These are phyloP conservation scores for Stagonosporopsis vannaccii DNA, from an alignment of 2,329 filamentous ascomycete species.

Conservation along the genomic window DNA sequence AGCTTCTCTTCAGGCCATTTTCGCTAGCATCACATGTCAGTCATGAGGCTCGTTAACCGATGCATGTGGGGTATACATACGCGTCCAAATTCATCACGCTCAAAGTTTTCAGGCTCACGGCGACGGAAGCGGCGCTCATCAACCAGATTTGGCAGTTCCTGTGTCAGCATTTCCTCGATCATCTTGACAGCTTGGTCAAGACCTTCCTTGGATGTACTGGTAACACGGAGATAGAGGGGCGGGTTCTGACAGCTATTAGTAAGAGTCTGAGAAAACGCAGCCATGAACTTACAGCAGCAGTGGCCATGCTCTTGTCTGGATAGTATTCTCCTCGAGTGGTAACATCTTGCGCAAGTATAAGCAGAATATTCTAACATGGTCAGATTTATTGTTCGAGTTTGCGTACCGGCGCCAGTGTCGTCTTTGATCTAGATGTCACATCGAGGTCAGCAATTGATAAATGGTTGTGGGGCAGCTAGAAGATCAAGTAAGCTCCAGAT, in stretches of 20 bases:
- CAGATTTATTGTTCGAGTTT: constrained; percentile 72
- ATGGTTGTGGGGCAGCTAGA: constrained; percentile 60
- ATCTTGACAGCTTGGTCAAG: constrained; percentile 85
- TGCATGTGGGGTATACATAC: constrained; percentile 59
- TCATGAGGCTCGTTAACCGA: not conserved
- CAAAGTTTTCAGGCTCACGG: constrained; percentile 79
- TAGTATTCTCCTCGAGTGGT: constrained; percentile 97
- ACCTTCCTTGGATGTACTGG: constrained; percentile 89
- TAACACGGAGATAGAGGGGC: constrained; percentile 93
- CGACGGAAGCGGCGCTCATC: constrained; percentile 92
- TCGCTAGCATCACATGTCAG: constrained; percentile 64
- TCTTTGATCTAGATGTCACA: constrained; percentile 98
- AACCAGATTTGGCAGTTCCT: constrained; percentile 92
- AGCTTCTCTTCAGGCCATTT: constrained; percentile 99
- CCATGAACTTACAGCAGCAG: constrained; percentile 71
- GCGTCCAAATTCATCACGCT: constrained; percentile 89
- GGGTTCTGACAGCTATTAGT: constrained; percentile 69
- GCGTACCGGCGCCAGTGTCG: constrained; percentile 99
- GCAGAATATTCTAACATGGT: constrained; percentile 62
- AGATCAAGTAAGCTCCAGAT: constrained; percentile 58
- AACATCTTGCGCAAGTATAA: constrained; percentile 84
- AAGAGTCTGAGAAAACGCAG: not conserved
- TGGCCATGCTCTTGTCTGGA: constrained; percentile 97
- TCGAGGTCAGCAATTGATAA: constrained; percentile 92
- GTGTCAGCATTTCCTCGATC: constrained; percentile 94